Percentiles rank a stretch among this genome's conserved stretches.
Conservation (phyloP, 108 stramenopile species). For the Parmales sp. region DNA sequence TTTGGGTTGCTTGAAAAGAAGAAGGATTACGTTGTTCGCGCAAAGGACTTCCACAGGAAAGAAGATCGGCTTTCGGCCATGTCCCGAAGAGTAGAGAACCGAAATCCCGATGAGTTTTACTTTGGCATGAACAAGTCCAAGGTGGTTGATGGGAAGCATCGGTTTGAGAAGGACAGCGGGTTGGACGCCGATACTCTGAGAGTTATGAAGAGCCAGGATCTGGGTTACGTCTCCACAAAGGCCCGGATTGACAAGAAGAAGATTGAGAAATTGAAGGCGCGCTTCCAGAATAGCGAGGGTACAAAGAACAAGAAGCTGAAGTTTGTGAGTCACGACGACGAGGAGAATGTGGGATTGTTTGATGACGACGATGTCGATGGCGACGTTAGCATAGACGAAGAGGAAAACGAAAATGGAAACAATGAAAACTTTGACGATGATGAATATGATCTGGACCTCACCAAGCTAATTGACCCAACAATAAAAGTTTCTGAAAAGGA, state of each 20-base stretch:
- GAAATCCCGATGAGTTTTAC: slow-evolving; percentile 99
- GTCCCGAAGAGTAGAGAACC: slow-evolving; percentile 63
- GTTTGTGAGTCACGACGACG: slow-evolving; percentile 44
- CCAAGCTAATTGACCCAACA: slow-evolving; percentile 2
- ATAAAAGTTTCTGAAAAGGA: slow-evolving; percentile 25
- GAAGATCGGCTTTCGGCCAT: slow-evolving; percentile 53
- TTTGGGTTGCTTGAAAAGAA: slow-evolving; percentile 97
- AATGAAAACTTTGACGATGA: slow-evolving; percentile 12
- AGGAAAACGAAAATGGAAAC: neutral
- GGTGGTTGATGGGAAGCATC: slow-evolving; percentile 44
- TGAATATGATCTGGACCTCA: neutral
- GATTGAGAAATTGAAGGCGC: slow-evolving; percentile 59
- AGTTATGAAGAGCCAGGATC: slow-evolving; percentile 93
- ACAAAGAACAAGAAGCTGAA: slow-evolving; percentile 32
- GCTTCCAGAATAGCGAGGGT: slow-evolving; percentile 38
- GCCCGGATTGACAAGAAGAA: slow-evolving; percentile 58
- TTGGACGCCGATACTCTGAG: slow-evolving; percentile 53
- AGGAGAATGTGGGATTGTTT: slow-evolving; percentile 14
- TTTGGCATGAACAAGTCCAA: slow-evolving; percentile 85
- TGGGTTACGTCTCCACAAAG: slow-evolving; percentile 78
- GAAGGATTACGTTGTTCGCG: slow-evolving; percentile 86
- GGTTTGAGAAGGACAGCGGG: slow-evolving; percentile 33
- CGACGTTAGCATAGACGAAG: neutral
- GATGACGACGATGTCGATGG: slow-evolving; percentile 35
- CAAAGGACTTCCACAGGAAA: slow-evolving; percentile 83